Conservation (phyloP, 306 rosid species). For the Ormosia semicastrata region DNA sequence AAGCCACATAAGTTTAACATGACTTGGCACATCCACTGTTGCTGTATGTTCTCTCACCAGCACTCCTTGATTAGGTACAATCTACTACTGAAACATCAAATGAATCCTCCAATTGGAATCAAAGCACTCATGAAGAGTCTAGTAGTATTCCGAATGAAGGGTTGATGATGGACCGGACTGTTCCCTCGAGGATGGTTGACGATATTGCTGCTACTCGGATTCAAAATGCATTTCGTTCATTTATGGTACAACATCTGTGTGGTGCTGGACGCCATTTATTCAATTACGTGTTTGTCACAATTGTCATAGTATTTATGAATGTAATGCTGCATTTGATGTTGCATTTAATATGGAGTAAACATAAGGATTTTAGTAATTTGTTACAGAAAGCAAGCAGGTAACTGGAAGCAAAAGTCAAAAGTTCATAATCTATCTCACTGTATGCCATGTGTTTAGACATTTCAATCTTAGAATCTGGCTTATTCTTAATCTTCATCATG, state of each 20-base stretch:
- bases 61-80: conserved; percentile 35
- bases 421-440: background rate
- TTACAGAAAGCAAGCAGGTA: background rate
- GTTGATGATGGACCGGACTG: conserved; percentile 18
- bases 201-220: conserved; percentile 65
- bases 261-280: background rate
- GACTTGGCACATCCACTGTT: background rate
- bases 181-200: conserved; percentile 39
- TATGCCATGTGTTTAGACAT: background rate
- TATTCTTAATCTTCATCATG: background rate
- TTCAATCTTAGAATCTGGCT: background rate
- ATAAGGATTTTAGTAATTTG: background rate
- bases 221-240: conserved; percentile 72
- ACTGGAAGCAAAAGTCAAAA: background rate
- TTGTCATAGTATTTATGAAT: background rate
- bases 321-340: background rate
- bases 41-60: background rate
- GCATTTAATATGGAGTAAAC: background rate
- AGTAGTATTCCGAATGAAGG: conserved; percentile 31
- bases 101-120: conserved; percentile 22
- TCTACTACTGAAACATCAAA: conserved; percentile 23
- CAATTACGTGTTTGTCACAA: background rate
- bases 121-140: conserved; percentile 33
- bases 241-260: conserved; percentile 40
- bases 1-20: background rate